Evolutionary conservation across 2,329 filamentous ascomycete genomes (phyloP).

Genomic region (Colletotrichum noveboracense): DNA sequence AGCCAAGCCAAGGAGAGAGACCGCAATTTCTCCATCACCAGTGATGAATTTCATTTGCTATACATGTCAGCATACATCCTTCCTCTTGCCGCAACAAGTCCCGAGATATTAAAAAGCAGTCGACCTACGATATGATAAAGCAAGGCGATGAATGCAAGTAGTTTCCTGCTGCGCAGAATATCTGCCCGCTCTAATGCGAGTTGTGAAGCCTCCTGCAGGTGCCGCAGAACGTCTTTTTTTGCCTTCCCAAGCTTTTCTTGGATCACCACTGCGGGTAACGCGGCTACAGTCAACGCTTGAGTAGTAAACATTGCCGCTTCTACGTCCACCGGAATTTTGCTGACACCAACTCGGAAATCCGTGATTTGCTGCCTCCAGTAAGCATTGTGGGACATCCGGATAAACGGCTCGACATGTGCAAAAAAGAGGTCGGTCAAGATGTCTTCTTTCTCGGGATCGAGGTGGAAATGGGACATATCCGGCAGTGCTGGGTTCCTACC

Average conservation of each 20-base stretch:
- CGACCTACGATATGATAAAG: conserved; percentile 14
- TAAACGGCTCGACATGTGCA: conserved; percentile 9
- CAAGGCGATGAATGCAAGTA: conserved; percentile 3
- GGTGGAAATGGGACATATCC: conserved; percentile 8
- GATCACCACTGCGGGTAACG: neutral
- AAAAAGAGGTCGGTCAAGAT: conserved; percentile 12
- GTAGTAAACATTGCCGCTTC: conserved; percentile 12
- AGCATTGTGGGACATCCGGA: conserved; percentile 2
- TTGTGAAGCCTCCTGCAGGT: conserved; percentile 7
- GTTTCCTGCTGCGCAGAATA: conserved; percentile 12
- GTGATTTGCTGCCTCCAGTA: conserved; percentile 18
- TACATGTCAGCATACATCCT: neutral
- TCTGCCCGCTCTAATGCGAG: conserved; percentile 12
- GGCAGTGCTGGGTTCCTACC: neutral
- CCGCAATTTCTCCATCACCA: conserved; percentile 11
- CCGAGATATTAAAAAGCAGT: neutral
- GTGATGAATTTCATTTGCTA: conserved; percentile 16
- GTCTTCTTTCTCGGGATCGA: conserved; percentile 14
- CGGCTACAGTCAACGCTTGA: conserved; percentile 19
- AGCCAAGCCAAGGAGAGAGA: conserved; percentile 6
- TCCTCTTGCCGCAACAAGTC: neutral
- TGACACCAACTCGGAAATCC: conserved; percentile 16
- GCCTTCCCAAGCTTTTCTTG: neutral
- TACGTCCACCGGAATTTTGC: conserved; percentile 5
- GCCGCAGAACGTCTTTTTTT: neutral